Percentiles rank a stretch among this genome's conserved stretches.
These are phyloP conservation scores for Fusarium illudens DNA, from an alignment of 2,329 filamentous ascomycete species.

Conservation along the genomic window DNA sequence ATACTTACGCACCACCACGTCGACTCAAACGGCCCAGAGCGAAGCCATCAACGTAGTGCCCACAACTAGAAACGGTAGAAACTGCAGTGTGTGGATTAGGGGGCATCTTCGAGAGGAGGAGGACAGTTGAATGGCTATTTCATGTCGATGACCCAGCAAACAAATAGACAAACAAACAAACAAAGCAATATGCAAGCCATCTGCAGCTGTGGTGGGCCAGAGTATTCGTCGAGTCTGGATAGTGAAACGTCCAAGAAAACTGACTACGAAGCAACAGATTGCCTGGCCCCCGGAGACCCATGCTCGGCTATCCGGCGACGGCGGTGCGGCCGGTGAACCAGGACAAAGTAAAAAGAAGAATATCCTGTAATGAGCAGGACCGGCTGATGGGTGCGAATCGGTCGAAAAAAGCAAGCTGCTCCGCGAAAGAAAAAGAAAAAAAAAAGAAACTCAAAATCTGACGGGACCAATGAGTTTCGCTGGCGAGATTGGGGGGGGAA, in stretches of 20 bases:
- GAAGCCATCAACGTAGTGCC: not conserved
- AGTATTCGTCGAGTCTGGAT: not conserved
- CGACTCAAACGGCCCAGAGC: conserved; percentile 25
- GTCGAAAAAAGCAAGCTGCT: not conserved
- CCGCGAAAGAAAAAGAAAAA: not conserved
- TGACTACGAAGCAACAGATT: not conserved
- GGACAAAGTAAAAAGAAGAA: not conserved
- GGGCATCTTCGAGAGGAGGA: no score
- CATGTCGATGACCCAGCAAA: not conserved
- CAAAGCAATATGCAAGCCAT: not conserved
- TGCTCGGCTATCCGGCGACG: not conserved
- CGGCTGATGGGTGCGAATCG: no score
- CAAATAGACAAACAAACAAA: not conserved
- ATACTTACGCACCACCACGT: conserved; percentile 23
- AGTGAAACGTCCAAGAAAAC: not conserved
- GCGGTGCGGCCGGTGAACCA: not conserved
- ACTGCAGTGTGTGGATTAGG: no score
- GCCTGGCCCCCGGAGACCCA: not conserved
- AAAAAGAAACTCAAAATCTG: not conserved
- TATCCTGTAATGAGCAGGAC: conserved; percentile 2
- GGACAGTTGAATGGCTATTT: not conserved
- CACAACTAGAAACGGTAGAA: no score
- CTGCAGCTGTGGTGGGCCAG: not conserved
- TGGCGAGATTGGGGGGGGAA: not conserved
- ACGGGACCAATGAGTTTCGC: not conserved